Evolutionary conservation across 73 alveolate species (phyloP), one percentile per base, ranked within the genome.

Genomic region (Paramecium caudatum): DNA sequence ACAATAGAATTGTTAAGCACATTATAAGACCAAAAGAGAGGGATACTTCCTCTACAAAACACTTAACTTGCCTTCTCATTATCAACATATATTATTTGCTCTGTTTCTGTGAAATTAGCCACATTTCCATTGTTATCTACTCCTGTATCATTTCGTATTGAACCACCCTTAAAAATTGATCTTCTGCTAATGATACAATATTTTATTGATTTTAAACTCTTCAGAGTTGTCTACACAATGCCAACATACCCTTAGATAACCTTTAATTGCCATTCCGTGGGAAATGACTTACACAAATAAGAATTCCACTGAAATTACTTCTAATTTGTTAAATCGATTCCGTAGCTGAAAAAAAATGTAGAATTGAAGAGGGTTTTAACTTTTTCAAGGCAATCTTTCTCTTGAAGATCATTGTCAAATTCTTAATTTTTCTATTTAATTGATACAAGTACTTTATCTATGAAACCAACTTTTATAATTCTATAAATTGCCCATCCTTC

Each of bases 81-180:
- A 5, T 70, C 55, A 27, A 50, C 17, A 16, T 83, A 83, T 30
- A 83, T 6, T 0, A 83, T 33, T 61, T 83, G 32, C 21, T 83
- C 92, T 9, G 86, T 47, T 15, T 83, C 92, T 55, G 83, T 47
- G 49, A 32, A 83, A 39, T 83, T 83, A 7, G 92, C 82, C 49
- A 41, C 92, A 83, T 83, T 83, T 12, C 92, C 92, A 15, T 83
- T 85, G 16, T 61, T 34, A 37, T 83, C 92, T 21, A 83, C 30
- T 7, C 92, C 92, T 34, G 55, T 61, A 17, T 68, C 84, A 68
- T 68, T 68, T 34, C 47, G 10, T 2, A 68, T 68, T 12, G 50
- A 68, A 0, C 84, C 84, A 17, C 61, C 47, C 7, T 68, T 68
- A 32, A 32, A 34, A 16, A 32, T 32, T 4, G 84, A 68, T 68